Base-by-base conservation (phyloP, 2,329 filamentous ascomycete genomes). In the Nannizziopsis arthrosporioides region DNA sequence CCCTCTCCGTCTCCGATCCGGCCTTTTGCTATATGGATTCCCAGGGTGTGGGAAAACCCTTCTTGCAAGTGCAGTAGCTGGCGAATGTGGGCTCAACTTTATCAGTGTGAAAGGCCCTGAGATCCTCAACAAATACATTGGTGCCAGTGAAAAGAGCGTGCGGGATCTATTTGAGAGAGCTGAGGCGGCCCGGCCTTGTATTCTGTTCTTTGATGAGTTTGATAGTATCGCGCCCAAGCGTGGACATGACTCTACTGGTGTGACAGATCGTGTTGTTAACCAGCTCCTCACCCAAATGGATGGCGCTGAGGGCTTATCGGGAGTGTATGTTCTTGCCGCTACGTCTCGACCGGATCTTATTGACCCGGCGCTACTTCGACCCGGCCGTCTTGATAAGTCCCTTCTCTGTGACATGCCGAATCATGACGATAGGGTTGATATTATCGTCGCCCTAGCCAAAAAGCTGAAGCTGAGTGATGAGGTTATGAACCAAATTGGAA, bases 261-360 rank as follows among this genome's bases (percentile, higher is more conserved):
- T 98, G n/a, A 98, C 92, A 0, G 93, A 98, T 66, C 81, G 93
- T 34, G 93, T 98, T 0, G 92, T 98, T 57, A 98, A 98, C 64
- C 93, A 98, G 72, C 80, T 98, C 49, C 76, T 98, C 9, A 98
- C 93, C 0, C 90, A 96, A 65, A 98, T 98, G 92, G 92, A 98
- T 60, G 92, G 92, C 61, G 92, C 92, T 0, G 93, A 98, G 66
- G 93, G 92, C 0, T 70, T 98, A 3, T 88, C 83, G 0, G 92
- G 92, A 1, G 93, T 98, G 0, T 98, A 98, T 58, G 92, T 98
- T 5, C 77, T 98, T 2, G 93, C 93, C 17, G 93, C 92, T 1
- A 98, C 92, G 0, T 90, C 84, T 1, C 75, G 93, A 4, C 93
- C 93, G 0, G 93, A 98, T 64, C 71, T 98, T 11, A 96, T 98